These are phyloP conservation scores for Sporothrix protearum DNA, from an alignment of 2,329 filamentous ascomycete species.

Conservation along the genomic window DNA sequence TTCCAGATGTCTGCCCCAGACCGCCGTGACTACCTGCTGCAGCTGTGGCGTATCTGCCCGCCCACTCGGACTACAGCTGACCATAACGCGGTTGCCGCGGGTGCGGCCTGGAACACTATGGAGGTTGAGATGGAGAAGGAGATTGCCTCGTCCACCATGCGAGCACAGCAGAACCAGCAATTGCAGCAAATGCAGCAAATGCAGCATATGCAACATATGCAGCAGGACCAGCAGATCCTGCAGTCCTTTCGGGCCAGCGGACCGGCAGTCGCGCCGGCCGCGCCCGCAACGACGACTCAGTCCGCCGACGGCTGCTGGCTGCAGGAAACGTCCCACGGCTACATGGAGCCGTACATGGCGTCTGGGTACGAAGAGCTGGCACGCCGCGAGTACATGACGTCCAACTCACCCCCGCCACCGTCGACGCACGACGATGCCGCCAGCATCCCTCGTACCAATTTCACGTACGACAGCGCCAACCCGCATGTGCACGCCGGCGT, in stretches of 20 bases:
- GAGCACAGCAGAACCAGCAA: conserved; percentile 58
- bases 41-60: conserved; percentile 81
- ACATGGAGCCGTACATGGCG: conserved; percentile 78
- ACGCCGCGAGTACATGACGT: conserved; percentile 56
- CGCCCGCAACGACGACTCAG: conserved; percentile 43
- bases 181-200: too few species aligned
- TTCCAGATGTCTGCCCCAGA: conserved; percentile 71
- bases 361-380: conserved; percentile 73
- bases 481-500: not conserved
- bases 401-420: conserved; percentile 28
- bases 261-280: not conserved
- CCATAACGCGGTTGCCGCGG: conserved; percentile 43
- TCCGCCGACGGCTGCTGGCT: conserved; percentile 53
- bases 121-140: conserved; percentile 48
- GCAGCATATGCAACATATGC: not conserved
- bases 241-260: not conserved
- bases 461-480: not conserved
- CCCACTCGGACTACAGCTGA: conserved; percentile 50
- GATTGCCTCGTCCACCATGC: conserved; percentile 55
- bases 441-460: conserved; percentile 14
- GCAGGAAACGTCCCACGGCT: conserved; percentile 36
- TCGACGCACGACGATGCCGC: conserved; percentile 32
- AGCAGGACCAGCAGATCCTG: not conserved
- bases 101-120: conserved; percentile 50
- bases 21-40: conserved; percentile 70